Evolutionary conservation across 306 rosid species (phyloP).

Genomic region (Cucumis cinereus): DNA sequence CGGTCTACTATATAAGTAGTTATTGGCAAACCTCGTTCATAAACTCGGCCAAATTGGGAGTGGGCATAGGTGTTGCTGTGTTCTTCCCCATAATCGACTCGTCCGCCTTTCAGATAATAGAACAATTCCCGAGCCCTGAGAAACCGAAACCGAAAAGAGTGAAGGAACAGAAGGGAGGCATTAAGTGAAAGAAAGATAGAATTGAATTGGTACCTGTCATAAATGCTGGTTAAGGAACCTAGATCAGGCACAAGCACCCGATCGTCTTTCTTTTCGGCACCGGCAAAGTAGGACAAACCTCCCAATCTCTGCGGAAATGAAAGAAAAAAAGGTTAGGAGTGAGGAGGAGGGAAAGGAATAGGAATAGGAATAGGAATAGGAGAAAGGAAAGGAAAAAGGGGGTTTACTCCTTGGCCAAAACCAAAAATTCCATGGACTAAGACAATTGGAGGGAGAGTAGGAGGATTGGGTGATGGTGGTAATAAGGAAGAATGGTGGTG

Average conservation of each 20-base stretch:
- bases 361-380: background rate
- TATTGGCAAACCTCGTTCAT: constrained; percentile 50
- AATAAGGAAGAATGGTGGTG: background rate
- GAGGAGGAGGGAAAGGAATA: background rate
- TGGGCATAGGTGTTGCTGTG: constrained; percentile 88
- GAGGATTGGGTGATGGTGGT: background rate
- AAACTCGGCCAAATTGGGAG: constrained; percentile 63
- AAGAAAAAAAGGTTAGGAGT: no score
- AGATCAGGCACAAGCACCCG: constrained; percentile 97
- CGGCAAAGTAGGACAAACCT: constrained; percentile 75
- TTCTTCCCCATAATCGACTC: constrained; percentile 84
- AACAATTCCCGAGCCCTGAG: constrained; percentile 88
- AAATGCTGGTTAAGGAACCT: constrained; percentile 82
- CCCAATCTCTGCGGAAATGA: constrained; percentile 52
- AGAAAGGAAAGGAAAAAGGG: background rate
- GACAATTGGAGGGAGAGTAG: constrained; percentile 71
- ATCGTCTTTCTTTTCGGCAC: constrained; percentile 95
- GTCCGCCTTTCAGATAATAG: constrained; percentile 94
- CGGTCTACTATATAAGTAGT: background rate
- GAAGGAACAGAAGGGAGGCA: background rate
- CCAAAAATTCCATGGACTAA: constrained; percentile 95
- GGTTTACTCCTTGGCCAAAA: constrained; percentile 82
- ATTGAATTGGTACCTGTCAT: constrained; percentile 41
- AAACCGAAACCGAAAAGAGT: background rate
- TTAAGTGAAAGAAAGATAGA: background rate